phyloP scores from a whole-genome alignment of 2,329 filamentous ascomycete species.

The Davidsoniella eucalypti region DNA sequence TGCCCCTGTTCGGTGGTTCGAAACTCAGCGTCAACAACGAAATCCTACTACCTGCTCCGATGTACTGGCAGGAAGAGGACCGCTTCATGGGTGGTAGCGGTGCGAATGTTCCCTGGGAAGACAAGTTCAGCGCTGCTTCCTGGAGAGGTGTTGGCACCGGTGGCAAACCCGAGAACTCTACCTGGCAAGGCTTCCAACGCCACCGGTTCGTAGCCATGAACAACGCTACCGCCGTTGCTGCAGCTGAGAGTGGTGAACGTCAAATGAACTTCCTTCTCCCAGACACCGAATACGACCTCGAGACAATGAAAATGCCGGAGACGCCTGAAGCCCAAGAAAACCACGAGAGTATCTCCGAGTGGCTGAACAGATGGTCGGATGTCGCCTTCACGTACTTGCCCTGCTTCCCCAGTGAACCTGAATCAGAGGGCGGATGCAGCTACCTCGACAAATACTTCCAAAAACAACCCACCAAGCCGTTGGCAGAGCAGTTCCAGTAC shows the following conservation, averaged over 20 bases:
- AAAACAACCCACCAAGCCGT: slow-evolving; percentile 32
- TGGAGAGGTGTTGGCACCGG: slow-evolving; percentile 56
- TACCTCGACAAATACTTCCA: slow-evolving; percentile 74
- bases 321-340: not conserved
- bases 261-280: slow-evolving; percentile 40
- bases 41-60: slow-evolving; percentile 50
- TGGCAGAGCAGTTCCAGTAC: slow-evolving; percentile 34
- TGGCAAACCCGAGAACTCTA: slow-evolving; percentile 39
- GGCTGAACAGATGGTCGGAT: slow-evolving; percentile 33
- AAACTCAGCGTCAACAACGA: slow-evolving; percentile 55
- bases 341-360: slow-evolving; percentile 29
- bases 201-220: slow-evolving; percentile 61
- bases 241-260: slow-evolving; percentile 29
- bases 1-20: slow-evolving; percentile 53
- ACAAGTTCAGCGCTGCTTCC: slow-evolving; percentile 36
- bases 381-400: slow-evolving; percentile 38
- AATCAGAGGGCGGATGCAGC: slow-evolving; percentile 41
- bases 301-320: slow-evolving; percentile 17
- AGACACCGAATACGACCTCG: slow-evolving; percentile 28
- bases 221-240: slow-evolving; percentile 42
- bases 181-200: slow-evolving; percentile 58
- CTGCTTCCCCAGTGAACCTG: slow-evolving; percentile 30
- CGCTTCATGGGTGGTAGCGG: slow-evolving; percentile 42
- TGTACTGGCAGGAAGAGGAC: slow-evolving; percentile 50
- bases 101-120: slow-evolving; percentile 37